Base-by-base conservation (phyloP, 179 eudicot genomes). In the Corrigiola litoralis region DNA sequence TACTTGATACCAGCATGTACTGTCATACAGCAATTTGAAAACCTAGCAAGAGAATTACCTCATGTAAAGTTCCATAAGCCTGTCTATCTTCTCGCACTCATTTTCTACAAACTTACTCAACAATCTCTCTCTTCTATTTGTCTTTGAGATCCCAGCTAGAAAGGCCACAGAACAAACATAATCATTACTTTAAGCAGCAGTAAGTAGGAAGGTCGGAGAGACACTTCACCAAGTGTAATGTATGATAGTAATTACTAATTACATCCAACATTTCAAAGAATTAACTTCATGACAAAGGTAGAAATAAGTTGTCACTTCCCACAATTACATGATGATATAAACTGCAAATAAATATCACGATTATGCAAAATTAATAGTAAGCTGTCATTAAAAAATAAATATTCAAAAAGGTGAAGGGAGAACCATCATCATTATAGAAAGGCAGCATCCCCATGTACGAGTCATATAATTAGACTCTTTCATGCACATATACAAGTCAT, bases 81-180 rank as follows among this genome's bases (percentile, higher is more conserved):
- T 77, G 68, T 94, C 99, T 74, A 94, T 90, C 81, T 94, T 94
- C 87, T 94, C 99, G 51, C 84, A 90, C 75, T 94, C 99, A 73
- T 83, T 87, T 74, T 90, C 99, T 23, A 87, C 87, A 72, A 90
- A 94, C 79, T 94, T 94, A 83, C 92, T 83, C 60, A 94, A 70
- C 84, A 94, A 72, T 63, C 99, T 85, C 69, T 94, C 99, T 81
- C 90, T 87, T 79, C 99, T 94, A 34, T 94, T 86, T 71, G 97
- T 96, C 77, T 94, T 87, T 66, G 83, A 79, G 58, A 94, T 80
- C 75, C 99, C 99, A 67, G 90, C 99, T 94, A 79, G 50, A 66
- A 45, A 41, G 45, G 33, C 48, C 49, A 68, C 4, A 38, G 42
- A 21, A 66, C 6, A 58, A 16, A 25, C 8, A 47, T 23, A 41